Evolutionary conservation across 108 stramenopile species (phyloP), one percentile per base, ranked within the genome.

Genomic region (Fragilaria radians): DNA sequence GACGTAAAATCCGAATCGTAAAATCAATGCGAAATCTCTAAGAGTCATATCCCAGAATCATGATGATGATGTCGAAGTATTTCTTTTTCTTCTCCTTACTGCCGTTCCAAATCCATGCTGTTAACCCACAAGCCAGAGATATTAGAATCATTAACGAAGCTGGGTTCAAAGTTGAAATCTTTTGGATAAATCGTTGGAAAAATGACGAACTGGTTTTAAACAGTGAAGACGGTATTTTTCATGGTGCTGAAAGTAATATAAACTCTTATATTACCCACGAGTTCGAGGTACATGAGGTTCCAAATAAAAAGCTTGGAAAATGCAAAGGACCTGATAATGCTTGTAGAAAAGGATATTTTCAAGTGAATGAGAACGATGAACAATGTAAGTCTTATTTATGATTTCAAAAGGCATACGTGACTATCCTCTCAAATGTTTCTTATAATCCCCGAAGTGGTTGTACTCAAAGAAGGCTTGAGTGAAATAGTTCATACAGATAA

Each of bases 261-360:
- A 74, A 77, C 52, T 74, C 72, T 18, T 80, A 47, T 48, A 59
- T 68, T 31, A 61, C 60, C 5, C 79, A 80, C 45, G 25, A 65
- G 9, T 80, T 80, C 49, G 51, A 77, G 56, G 62, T 80, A 0
- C 51, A 71, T 9, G 76, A 80, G 34, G 31, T 76, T 51, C 74
- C 78, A 7, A 67, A 32, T 19, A 73, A 69, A 49, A 68, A 65
- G 46, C 64, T 65, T 1, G 78, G 78, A 17, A 50, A 50, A 19
- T 50, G 49, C 21, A 22, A 21, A 14, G 78, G 74, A 30, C 54
- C 55, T 26, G 66, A 58, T 27, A 36, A 63, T 26, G 33, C 48
- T 22, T 80, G 79, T 46, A 28, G 68, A 21, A 61, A 68, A 5
- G 71, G 57, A 28, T 49, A 73, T 34, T 80, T 80, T 62, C 63